These are phyloP conservation scores for Hypseocharis bilobata DNA, from an alignment of 441 rosid genomes.

Conservation along the genomic window DNA sequence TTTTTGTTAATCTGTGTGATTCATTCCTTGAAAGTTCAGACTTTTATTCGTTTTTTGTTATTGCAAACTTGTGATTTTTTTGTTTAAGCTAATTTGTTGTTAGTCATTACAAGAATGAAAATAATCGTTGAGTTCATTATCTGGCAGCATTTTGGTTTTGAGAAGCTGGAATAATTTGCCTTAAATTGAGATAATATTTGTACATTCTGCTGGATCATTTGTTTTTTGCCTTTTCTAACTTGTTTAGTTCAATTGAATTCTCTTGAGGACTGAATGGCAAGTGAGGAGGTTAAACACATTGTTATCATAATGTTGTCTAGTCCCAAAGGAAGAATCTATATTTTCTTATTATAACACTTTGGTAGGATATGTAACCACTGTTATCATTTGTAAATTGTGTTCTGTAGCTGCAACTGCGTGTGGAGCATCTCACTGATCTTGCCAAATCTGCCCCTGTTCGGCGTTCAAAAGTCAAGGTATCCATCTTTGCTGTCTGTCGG, in stretches of 20 bases:
- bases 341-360: neutral
- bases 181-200: no score
- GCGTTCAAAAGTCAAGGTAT: conserved; percentile 79
- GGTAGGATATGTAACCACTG: neutral
- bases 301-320: neutral
- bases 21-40: neutral
- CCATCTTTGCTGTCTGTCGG: neutral
- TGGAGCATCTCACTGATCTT: conserved; percentile 44
- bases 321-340: neutral
- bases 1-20: neutral
- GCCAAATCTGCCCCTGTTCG: conserved; percentile 43
- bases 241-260: no score
- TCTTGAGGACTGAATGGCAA: neutral
- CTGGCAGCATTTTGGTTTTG: no score
- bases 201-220: no score
- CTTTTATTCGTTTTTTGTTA: no score
- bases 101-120: neutral
- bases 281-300: neutral
- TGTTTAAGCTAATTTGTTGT: neutral
- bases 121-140: no score
- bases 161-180: no score
- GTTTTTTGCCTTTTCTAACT: no score
- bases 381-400: conserved; percentile 1
- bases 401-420: conserved; percentile 51
- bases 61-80: neutral